A percentile compares a stretch with the other conserved stretches of the same genome.
phyloP scores from a whole-genome alignment of 192 early-diverging fungal species.

The Coemansia aciculifera region DNA sequence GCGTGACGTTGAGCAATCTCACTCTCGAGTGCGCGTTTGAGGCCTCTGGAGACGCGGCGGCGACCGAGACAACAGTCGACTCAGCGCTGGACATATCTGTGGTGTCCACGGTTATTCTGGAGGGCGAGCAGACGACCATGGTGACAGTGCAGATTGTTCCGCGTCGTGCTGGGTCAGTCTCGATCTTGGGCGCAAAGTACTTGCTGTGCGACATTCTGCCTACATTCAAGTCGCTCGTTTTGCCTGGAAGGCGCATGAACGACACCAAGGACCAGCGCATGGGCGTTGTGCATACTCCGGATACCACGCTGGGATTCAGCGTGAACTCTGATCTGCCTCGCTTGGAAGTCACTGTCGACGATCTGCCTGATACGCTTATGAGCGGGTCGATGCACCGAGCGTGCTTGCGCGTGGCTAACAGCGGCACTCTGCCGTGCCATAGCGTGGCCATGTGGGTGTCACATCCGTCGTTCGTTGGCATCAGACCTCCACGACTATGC shows the following conservation, averaged over 20 bases:
- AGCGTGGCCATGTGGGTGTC: slow-evolving; percentile 74
- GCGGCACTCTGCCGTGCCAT: slow-evolving; percentile 71
- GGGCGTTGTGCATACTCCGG: slow-evolving; percentile 63
- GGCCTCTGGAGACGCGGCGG: neutral
- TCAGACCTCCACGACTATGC: slow-evolving; percentile 23
- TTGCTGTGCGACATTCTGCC: slow-evolving; percentile 78
- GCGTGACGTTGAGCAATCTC: slow-evolving; percentile 44
- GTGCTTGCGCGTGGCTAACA: slow-evolving; percentile 80
- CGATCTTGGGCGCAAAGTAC: slow-evolving; percentile 74
- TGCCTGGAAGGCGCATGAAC: slow-evolving; percentile 72
- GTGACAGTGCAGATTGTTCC: slow-evolving; percentile 36
- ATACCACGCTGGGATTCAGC: slow-evolving; percentile 68
- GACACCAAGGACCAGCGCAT: slow-evolving; percentile 71
- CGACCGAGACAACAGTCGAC: neutral
- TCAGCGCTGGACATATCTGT: slow-evolving; percentile 25
- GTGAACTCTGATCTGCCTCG: slow-evolving; percentile 83
- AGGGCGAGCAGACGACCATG: slow-evolving; percentile 40
- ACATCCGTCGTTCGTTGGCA: slow-evolving; percentile 82
- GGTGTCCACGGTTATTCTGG: slow-evolving; percentile 34
- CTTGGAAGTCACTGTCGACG: slow-evolving; percentile 73
- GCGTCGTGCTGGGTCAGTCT: slow-evolving; percentile 60
- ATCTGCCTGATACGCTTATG: slow-evolving; percentile 74
- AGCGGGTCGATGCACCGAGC: slow-evolving; percentile 79
- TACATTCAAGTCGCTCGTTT: slow-evolving; percentile 63
- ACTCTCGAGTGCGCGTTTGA: slow-evolving; percentile 44